These are phyloP conservation scores for Physcomitrium patens DNA, from an alignment of 225 moss, liverwort and hornwort species.

Conservation along the genomic window DNA sequence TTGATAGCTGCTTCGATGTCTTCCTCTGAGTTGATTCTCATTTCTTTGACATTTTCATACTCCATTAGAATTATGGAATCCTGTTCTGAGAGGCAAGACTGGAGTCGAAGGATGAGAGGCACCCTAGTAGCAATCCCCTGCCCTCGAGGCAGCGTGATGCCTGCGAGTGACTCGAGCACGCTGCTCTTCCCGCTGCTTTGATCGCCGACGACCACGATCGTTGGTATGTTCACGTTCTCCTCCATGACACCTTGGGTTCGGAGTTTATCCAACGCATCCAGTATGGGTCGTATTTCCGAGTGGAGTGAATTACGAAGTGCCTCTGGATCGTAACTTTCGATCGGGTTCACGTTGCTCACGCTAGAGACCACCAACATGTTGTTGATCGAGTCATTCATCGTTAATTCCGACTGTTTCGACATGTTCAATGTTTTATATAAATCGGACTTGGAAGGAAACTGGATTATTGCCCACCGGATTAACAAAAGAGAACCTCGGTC, in stretches of 20 bases:
- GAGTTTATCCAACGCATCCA: conserved; percentile 40
- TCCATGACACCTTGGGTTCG: conserved; percentile 38
- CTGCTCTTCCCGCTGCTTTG: conserved; percentile 47
- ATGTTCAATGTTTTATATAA: no score
- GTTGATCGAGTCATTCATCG: no score
- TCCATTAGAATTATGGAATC: conserved; percentile 20
- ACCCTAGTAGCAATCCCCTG: conserved; percentile 47
- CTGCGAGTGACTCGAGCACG: conserved; percentile 50
- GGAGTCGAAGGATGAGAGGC: conserved; percentile 38
- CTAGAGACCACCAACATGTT: no score
- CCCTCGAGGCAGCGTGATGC: conserved; percentile 41
- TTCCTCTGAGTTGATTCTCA: conserved; percentile 9
- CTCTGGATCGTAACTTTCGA: no score
- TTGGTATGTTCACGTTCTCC: conserved; percentile 44
- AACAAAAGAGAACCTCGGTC: no score
- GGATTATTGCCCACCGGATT: no score
- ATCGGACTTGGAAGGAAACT: no score
- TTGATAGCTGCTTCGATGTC: conserved; percentile 28
- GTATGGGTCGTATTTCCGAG: conserved; percentile 32
- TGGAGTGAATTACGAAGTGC: neutral
- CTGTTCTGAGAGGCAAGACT: neutral
- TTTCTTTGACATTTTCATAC: neutral
- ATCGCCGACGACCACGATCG: conserved; percentile 53
- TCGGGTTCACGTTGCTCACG: no score
- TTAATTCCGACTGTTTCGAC: no score